Evolutionary conservation across 2,329 filamentous ascomycete species (phyloP).

Genomic region (Pseudocercospora cruenta): DNA sequence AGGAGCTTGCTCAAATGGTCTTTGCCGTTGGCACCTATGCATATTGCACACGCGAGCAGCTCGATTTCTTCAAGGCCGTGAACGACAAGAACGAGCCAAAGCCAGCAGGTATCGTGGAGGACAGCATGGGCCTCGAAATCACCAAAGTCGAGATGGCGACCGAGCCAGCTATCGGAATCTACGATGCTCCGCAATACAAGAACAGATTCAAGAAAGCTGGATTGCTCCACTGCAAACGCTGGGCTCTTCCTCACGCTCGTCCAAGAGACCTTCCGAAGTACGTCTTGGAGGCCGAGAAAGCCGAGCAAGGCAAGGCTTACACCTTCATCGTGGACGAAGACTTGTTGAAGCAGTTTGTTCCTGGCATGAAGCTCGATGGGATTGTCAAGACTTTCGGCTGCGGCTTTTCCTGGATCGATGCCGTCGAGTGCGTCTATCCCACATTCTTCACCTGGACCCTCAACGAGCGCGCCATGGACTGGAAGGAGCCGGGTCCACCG

Average conservation of each 20-base stretch:
- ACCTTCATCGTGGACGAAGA: slow-evolving; percentile 70
- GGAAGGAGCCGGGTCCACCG: slow-evolving; percentile 34
- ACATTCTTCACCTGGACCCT: slow-evolving; percentile 50
- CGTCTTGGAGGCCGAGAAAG: slow-evolving; percentile 23
- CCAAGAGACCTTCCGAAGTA: slow-evolving; percentile 31
- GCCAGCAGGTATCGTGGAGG: slow-evolving; percentile 48
- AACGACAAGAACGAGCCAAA: slow-evolving; percentile 32
- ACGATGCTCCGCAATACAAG: slow-evolving; percentile 44
- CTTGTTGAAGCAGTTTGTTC: slow-evolving; percentile 59
- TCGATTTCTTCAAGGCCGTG: slow-evolving; percentile 23
- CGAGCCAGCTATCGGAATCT: slow-evolving; percentile 52
- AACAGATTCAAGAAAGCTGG: slow-evolving; percentile 55
- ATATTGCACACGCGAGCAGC: slow-evolving; percentile 43
- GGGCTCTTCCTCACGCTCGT: slow-evolving; percentile 46
- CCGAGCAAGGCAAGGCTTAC: slow-evolving; percentile 53
- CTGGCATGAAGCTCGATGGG: slow-evolving; percentile 58
- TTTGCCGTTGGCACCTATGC: slow-evolving; percentile 56
- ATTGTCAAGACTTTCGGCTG: slow-evolving; percentile 35
- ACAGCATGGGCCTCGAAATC: slow-evolving; percentile 65
- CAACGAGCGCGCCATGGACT: slow-evolving; percentile 47
- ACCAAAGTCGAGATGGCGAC: slow-evolving; percentile 54
- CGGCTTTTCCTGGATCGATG: slow-evolving; percentile 43
- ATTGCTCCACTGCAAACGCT: slow-evolving; percentile 56
- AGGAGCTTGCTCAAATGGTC: slow-evolving; percentile 29
- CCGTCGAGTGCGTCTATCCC: slow-evolving; percentile 43